Evolutionary conservation across 495 filamentous ascomycete species (phyloP).

Genomic region (Talaromyces trachyspermus): DNA sequence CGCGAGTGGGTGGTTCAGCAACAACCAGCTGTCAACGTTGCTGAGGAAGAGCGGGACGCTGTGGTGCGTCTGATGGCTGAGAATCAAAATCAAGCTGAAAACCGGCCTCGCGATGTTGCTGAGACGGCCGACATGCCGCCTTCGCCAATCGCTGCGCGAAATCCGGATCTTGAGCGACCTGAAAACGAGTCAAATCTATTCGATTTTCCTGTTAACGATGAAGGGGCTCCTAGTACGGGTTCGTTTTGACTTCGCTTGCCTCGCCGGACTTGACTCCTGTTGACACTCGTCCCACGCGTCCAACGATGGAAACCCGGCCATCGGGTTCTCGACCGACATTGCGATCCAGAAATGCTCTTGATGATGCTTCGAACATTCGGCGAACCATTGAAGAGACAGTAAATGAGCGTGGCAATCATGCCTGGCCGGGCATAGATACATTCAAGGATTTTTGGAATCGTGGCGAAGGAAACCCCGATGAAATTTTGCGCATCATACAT

Average conservation of each 20-base stretch:
- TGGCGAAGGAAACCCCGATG: constrained; percentile 50
- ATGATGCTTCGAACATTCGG: constrained; percentile 28
- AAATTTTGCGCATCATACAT: constrained; percentile 53
- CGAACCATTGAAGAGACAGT: constrained; percentile 29
- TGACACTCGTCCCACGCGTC: constrained; percentile 5
- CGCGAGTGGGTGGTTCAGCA: constrained; percentile 98
- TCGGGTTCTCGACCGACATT: constrained; percentile 8
- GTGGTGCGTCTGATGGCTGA: constrained; percentile 35
- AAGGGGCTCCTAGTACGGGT: constrained; percentile 1
- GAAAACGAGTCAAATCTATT: not conserved
- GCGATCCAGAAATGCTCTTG: constrained; percentile 9
- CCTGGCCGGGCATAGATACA: constrained; percentile 33
- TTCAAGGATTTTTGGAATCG: constrained; percentile 44
- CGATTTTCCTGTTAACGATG: constrained; percentile 5
- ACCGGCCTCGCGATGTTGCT: constrained; percentile 10
- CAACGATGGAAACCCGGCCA: constrained; percentile 2
- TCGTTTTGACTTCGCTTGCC: not conserved
- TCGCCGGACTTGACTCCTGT: not conserved
- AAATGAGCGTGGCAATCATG: constrained; percentile 10
- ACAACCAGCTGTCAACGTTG: constrained; percentile 66
- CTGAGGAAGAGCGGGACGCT: constrained; percentile 43
- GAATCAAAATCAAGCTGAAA: constrained; percentile 22
- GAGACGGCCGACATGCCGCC: constrained; percentile 16
- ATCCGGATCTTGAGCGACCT: not conserved
- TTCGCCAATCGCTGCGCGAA: constrained; percentile 10